These are phyloP conservation scores for Corylus heterophylla DNA, from an alignment of 306 rosid species.

Conservation along the genomic window DNA sequence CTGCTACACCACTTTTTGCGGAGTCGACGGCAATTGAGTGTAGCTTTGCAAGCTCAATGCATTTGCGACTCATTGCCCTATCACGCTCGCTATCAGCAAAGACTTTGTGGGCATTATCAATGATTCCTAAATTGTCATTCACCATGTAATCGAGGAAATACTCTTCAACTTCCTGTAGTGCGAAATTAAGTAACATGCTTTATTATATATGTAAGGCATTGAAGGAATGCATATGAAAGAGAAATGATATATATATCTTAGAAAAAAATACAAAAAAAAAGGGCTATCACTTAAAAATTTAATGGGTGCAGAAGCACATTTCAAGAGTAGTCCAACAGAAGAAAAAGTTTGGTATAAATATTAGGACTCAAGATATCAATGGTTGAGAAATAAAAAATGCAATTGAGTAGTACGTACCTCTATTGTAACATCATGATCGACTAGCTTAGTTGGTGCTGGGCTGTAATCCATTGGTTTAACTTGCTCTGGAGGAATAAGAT, in stretches of 20 bases:
- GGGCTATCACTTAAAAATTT: too few relatives aligned
- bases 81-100: conserved; percentile 27
- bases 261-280: too few relatives aligned
- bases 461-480: conserved; percentile 28
- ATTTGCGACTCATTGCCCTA: conserved; percentile 28
- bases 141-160: conserved; percentile 60
- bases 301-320: too few relatives aligned
- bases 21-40: conserved; percentile 45
- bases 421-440: conserved; percentile 39
- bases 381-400: not conserved
- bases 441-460: conserved; percentile 12
- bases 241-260: too few relatives aligned
- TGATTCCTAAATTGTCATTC: conserved; percentile 65
- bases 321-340: too few relatives aligned
- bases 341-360: too few relatives aligned
- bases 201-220: too few relatives aligned
- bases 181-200: not conserved
- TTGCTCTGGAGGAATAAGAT: conserved; percentile 31
- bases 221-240: not conserved
- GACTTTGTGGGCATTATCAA: conserved; percentile 56
- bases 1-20: conserved; percentile 40
- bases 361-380: not conserved
- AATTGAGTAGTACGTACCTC: conserved; percentile 39
- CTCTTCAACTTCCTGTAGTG: conserved; percentile 42
- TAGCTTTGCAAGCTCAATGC: conserved; percentile 35